Evolutionary conservation across 139 green algal species (phyloP).

Genomic region (Chloropicon primus): DNA sequence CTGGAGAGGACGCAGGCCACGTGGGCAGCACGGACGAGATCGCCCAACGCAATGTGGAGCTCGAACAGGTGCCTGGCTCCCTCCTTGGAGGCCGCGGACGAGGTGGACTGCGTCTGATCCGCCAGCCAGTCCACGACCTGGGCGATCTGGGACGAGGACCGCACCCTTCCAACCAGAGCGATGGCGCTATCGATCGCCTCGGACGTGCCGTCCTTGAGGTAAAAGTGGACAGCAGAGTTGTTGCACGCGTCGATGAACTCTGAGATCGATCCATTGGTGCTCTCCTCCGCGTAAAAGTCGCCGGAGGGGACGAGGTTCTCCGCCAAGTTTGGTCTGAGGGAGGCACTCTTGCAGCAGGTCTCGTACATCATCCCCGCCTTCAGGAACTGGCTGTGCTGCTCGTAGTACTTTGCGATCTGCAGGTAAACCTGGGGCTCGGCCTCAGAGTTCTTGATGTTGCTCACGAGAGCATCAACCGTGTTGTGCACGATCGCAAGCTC

Average conservation of each 20-base stretch:
- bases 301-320: not conserved
- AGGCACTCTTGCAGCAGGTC: constrained; percentile 24
- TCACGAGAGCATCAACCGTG: constrained; percentile 51
- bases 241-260: not conserved
- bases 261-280: not conserved
- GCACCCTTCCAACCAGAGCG: constrained; percentile 29
- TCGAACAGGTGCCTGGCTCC: constrained; percentile 40
- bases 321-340: not conserved
- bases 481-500: constrained; percentile 45
- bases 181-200: constrained; percentile 47
- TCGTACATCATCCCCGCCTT: constrained; percentile 41
- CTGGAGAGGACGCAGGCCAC: constrained; percentile 25
- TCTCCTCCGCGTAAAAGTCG: not conserved
- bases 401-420: constrained; percentile 25
- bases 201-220: constrained; percentile 24
- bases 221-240: constrained; percentile 35
- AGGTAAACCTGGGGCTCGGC: constrained; percentile 46
- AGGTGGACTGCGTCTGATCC: constrained; percentile 22
- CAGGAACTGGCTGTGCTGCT: constrained; percentile 2
- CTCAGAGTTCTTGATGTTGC: not conserved
- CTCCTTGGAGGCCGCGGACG: constrained; percentile 12
- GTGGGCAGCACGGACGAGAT: constrained; percentile 41
- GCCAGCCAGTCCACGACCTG: constrained; percentile 45
- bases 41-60: constrained; percentile 57
- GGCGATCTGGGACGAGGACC: constrained; percentile 19